A percentile compares a stretch with the other conserved stretches of the same genome.
These are phyloP conservation scores for Arachnopeziza araneosa DNA, from an alignment of 2,329 filamentous ascomycete species.

Conservation along the genomic window DNA sequence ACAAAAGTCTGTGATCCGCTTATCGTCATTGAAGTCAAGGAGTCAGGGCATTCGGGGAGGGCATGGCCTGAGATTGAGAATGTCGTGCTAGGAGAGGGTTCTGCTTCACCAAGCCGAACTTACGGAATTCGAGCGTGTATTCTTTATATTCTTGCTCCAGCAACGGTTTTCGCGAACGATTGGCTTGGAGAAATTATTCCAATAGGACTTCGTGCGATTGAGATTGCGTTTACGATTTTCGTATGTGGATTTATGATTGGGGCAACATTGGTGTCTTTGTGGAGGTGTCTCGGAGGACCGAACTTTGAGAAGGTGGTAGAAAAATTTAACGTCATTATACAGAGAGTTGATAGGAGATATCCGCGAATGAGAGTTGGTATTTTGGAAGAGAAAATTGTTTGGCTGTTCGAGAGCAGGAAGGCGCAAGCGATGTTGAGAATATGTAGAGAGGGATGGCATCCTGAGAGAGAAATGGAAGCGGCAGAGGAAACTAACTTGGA, in stretches of 20 bases:
- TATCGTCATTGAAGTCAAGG: neutral
- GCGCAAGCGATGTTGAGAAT: neutral
- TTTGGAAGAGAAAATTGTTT: neutral
- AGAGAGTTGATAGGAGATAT: neutral
- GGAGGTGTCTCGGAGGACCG: neutral
- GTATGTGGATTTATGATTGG: neutral
- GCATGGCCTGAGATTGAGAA: neutral
- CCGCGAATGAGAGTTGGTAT: neutral
- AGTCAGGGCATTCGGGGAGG: neutral
- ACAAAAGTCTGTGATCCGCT: neutral
- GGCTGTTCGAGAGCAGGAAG: neutral
- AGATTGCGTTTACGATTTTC: neutral
- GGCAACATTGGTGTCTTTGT: neutral
- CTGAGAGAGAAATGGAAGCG: neutral
- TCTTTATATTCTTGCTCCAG: slow-evolving; percentile 10
- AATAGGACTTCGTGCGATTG: neutral
- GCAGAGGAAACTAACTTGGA: neutral
- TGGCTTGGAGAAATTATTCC: neutral
- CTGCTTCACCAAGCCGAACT: slow-evolving; percentile 10
- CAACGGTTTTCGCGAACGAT: slow-evolving; percentile 7
- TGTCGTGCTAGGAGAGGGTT: neutral
- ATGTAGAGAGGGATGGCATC: slow-evolving; percentile 11
- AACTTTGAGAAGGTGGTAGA: neutral
- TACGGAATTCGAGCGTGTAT: slow-evolving; percentile 9
- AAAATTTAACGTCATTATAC: neutral